These are phyloP conservation scores for Mytilinidion resinicola DNA, from an alignment of 495 filamentous ascomycete species.

Conservation along the genomic window DNA sequence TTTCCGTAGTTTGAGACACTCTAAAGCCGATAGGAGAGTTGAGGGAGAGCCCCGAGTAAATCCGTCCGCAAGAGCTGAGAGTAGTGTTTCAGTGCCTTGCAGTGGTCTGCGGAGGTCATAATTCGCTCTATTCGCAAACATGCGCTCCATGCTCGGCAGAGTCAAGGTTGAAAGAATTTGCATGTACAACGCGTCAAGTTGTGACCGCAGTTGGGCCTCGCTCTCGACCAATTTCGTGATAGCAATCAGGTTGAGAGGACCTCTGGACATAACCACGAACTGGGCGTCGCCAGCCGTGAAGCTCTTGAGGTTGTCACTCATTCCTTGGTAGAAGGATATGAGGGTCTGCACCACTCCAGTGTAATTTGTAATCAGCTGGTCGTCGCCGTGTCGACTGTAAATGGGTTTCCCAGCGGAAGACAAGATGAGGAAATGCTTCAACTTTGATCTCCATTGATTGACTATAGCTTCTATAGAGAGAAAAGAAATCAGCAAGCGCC, in stretches of 20 bases:
- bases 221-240: slow-evolving; percentile 89
- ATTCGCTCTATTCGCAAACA: slow-evolving; percentile 84
- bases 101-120: slow-evolving; percentile 89
- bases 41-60: slow-evolving; percentile 91
- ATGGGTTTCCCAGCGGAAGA: slow-evolving; percentile 98
- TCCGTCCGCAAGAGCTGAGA: slow-evolving; percentile 86
- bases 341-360: slow-evolving; percentile 97
- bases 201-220: slow-evolving; percentile 73
- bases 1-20: slow-evolving; percentile 84
- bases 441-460: slow-evolving; percentile 71
- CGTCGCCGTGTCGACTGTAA: slow-evolving; percentile 88
- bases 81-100: slow-evolving; percentile 83
- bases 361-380: slow-evolving; percentile 79
- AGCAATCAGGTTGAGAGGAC: slow-evolving; percentile 85
- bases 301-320: slow-evolving; percentile 64
- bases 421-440: slow-evolving; percentile 94
- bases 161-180: slow-evolving; percentile 95
- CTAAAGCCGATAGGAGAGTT: slow-evolving; percentile 78
- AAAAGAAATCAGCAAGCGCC: slow-evolving; percentile 18
- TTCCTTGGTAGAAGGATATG: slow-evolving; percentile 88
- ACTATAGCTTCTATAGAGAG: slow-evolving; percentile 45
- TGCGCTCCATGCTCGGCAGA: slow-evolving; percentile 75
- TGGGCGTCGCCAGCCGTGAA: slow-evolving; percentile 79
- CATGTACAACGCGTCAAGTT: slow-evolving; percentile 94
- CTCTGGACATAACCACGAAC: slow-evolving; percentile 78